These are phyloP conservation scores for Cladophialophora chaetospira DNA, from an alignment of 2,329 filamentous ascomycete species.

Conservation along the genomic window DNA sequence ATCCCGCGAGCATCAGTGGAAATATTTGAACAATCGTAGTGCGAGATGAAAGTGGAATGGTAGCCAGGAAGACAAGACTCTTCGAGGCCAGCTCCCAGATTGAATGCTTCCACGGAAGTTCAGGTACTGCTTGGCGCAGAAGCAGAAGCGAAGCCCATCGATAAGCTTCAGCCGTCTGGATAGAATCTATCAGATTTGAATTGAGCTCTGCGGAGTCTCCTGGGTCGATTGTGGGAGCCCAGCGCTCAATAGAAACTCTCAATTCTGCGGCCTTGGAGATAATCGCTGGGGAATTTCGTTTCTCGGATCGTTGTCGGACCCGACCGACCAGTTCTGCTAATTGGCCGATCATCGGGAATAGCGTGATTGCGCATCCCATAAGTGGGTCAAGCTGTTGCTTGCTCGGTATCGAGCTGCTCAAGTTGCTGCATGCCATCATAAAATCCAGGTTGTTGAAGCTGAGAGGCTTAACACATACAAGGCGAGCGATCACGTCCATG, in stretches of 20 bases:
- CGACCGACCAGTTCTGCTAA: conserved; percentile 65
- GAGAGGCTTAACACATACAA: conserved; percentile 62
- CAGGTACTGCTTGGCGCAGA: conserved; percentile 67
- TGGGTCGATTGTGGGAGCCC: conserved; percentile 57
- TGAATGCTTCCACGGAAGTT: conserved; percentile 62
- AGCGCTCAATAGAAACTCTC: conserved; percentile 61
- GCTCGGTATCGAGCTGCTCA: conserved; percentile 36
- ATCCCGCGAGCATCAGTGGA: conserved; percentile 66
- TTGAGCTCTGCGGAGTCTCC: conserved; percentile 64
- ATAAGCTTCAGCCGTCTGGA: conserved; percentile 67
- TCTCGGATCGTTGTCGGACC: conserved; percentile 50
- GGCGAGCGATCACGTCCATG: conserved; percentile 70
- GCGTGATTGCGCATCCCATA: conserved; percentile 67
- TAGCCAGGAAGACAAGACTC: conserved; percentile 62
- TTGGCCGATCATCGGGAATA: conserved; percentile 69
- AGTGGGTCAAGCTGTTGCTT: conserved; percentile 61
- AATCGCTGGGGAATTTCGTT: conserved; percentile 58
- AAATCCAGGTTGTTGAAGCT: conserved; percentile 57
- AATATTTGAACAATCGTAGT: conserved; percentile 70
- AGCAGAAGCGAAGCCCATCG: conserved; percentile 67
- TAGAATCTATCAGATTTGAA: conserved; percentile 60
- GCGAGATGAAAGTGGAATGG: conserved; percentile 62
- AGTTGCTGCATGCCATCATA: conserved; percentile 39
- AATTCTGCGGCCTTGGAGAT: conserved; percentile 63
- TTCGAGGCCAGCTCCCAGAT: conserved; percentile 59